phyloP scores from a whole-genome alignment of 2,329 filamentous ascomycete genomes.

The Aspergillus ochraceus region DNA sequence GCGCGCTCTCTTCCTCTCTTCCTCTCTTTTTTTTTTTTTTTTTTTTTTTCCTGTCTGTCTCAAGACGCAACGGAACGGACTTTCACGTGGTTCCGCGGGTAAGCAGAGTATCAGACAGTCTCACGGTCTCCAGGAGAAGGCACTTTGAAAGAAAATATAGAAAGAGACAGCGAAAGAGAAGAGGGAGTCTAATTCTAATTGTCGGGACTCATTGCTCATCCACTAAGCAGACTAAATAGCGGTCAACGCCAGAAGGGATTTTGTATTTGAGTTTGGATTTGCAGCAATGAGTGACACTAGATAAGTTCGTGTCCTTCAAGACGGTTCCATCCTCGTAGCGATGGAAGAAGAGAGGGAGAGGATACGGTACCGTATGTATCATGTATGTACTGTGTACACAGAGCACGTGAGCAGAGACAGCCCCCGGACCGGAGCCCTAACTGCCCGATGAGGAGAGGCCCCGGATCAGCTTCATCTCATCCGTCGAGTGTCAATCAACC shows the following conservation, averaged over 20 bases:
- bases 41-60: background rate
- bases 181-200: background rate
- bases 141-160: background rate
- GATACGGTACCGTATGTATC: background rate
- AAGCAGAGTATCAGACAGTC: background rate
- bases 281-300: background rate
- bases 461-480: slow-evolving; percentile 8
- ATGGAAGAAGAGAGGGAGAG: background rate
- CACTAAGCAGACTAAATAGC: background rate
- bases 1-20: background rate
- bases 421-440: background rate
- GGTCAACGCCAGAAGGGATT: slow-evolving; percentile 15
- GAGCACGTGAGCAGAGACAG: background rate
- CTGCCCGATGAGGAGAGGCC: background rate
- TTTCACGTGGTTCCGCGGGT: slow-evolving; percentile 14
- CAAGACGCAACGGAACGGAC: slow-evolving; percentile 3
- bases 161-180: background rate
- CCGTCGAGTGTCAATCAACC: too few species aligned
- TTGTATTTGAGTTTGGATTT: background rate
- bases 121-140: background rate
- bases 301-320: background rate
- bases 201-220: background rate
- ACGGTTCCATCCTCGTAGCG: background rate
- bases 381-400: too few species aligned
- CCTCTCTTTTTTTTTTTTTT: slow-evolving; percentile 5